phyloP scores from a whole-genome alignment of 1,284 basidiomycete genomes.

The Cutaneotrichosporon cutaneum region DNA sequence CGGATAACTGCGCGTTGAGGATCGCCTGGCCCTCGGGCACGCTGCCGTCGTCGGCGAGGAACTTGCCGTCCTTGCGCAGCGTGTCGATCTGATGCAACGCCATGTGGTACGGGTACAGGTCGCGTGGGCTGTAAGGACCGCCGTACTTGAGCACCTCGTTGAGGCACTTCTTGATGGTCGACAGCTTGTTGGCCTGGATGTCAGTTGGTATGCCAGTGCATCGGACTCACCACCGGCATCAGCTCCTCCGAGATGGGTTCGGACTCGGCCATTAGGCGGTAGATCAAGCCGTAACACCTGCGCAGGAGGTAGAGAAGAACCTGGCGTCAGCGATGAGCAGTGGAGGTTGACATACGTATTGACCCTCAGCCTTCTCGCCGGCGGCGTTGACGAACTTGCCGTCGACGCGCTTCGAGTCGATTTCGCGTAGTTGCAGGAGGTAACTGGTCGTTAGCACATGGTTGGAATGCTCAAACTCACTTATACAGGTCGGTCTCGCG shows the following conservation, averaged over 20 bases:
- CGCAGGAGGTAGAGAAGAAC: slow-evolving; percentile 87
- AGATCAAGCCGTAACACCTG: slow-evolving; percentile 94
- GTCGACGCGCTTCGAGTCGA: slow-evolving; percentile 94
- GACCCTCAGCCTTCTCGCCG: slow-evolving; percentile 64
- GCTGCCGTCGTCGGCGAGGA: slow-evolving; percentile 65
- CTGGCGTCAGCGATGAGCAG: slow-evolving; percentile 54
- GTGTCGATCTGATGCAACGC: slow-evolving; percentile 94
- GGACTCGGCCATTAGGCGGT: slow-evolving; percentile 89
- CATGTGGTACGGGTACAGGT: slow-evolving; percentile 96
- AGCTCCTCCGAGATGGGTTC: slow-evolving; percentile 98
- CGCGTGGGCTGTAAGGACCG: slow-evolving; percentile 89
- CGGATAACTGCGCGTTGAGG: slow-evolving; percentile 90
- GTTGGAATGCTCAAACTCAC: slow-evolving; percentile 32
- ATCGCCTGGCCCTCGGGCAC: slow-evolving; percentile 97
- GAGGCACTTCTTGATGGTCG: slow-evolving; percentile 91
- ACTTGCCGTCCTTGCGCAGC: slow-evolving; percentile 88
- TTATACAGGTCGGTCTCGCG: slow-evolving; percentile 95
- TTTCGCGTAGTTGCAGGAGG: slow-evolving; percentile 88
- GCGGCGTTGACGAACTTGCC: slow-evolving; percentile 96
- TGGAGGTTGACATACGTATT: slow-evolving; percentile 34
- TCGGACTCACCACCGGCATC: slow-evolving; percentile 79
- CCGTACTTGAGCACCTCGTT: slow-evolving; percentile 98
- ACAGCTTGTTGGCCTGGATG: slow-evolving; percentile 80
- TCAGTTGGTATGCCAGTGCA: neutral
- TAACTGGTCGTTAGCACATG: slow-evolving; percentile 57